A percentile compares a stretch with the other conserved stretches of the same genome.
These are phyloP conservation scores for Lunularia cruciata DNA, from an alignment of 225 moss, liverwort and hornwort genomes.

Conservation along the genomic window DNA sequence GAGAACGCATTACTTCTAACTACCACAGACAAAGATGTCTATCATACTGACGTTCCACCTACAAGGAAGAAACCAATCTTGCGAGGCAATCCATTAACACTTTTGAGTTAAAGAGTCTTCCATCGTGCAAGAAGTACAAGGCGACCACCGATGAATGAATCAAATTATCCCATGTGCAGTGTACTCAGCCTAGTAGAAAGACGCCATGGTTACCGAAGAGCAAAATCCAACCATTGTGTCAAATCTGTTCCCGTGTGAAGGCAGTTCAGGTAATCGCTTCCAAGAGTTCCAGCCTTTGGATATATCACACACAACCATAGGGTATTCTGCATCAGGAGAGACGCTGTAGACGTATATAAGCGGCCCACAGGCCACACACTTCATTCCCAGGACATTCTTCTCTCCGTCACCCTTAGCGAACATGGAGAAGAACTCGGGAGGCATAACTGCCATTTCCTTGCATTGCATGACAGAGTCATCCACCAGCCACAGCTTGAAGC, in stretches of 20 bases:
- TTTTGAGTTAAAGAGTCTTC: not conserved
- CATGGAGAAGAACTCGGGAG: constrained; percentile 31
- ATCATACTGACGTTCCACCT: not conserved
- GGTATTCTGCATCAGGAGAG: constrained; percentile 39
- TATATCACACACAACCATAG: constrained; percentile 47
- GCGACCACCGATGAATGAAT: not conserved
- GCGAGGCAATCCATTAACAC: not conserved
- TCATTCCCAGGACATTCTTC: constrained; percentile 45
- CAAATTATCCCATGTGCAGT: not conserved
- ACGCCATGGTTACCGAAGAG: constrained; percentile 33
- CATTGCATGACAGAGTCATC: constrained; percentile 45
- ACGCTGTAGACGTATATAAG: constrained; percentile 47
- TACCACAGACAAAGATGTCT: not conserved
- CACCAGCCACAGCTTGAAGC: constrained; percentile 49
- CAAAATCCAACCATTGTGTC: constrained; percentile 51
- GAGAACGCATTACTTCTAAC: not conserved
- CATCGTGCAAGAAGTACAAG: not conserved
- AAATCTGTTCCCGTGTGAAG: constrained; percentile 37
- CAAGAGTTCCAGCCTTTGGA: constrained; percentile 43
- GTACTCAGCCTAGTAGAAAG: constrained; percentile 18
- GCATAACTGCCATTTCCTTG: constrained; percentile 48
- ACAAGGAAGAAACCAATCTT: not conserved
- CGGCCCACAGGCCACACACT: constrained; percentile 43
- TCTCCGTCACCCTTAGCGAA: constrained; percentile 39
- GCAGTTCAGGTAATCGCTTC: constrained; percentile 36